Percentiles rank a stretch among this genome's conserved stretches.
These are phyloP conservation scores for Setaria italica DNA, from an alignment of 202 grass and related monocot species.

Conservation along the genomic window DNA sequence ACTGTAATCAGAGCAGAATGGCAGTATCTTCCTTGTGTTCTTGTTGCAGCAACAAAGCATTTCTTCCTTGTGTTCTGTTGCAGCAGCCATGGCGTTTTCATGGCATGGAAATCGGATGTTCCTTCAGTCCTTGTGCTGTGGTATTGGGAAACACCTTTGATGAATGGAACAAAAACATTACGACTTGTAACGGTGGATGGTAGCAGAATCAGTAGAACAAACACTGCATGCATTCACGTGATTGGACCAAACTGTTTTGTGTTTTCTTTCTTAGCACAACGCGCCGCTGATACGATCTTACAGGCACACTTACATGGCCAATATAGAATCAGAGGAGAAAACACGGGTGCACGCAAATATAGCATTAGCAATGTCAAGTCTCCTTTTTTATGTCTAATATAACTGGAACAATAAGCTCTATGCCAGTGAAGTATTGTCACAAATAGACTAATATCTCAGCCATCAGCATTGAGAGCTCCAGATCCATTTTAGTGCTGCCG, in stretches of 20 bases:
- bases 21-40: not conserved
- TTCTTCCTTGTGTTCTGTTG: not conserved
- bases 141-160: too few relatives aligned
- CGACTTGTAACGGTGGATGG: too few relatives aligned
- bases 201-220: not conserved
- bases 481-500: not conserved
- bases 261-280: constrained; percentile 16
- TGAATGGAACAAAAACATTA: too few relatives aligned
- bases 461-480: constrained; percentile 15
- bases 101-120: not conserved
- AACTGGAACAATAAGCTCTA: constrained; percentile 42
- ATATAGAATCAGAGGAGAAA: constrained; percentile 19
- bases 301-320: constrained; percentile 34
- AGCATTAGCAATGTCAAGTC: constrained; percentile 37
- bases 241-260: constrained; percentile 13
- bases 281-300: constrained; percentile 25
- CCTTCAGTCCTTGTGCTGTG: not conserved
- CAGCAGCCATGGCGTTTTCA: not conserved
- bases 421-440: constrained; percentile 39
- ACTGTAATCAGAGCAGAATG: not conserved
- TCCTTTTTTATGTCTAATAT: constrained; percentile 38
- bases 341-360: constrained; percentile 26
- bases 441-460: constrained; percentile 26
- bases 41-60: not conserved
- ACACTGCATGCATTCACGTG: not conserved